Evolutionary conservation across 495 filamentous ascomycete species (phyloP).

Genomic region (Collariella sp.): DNA sequence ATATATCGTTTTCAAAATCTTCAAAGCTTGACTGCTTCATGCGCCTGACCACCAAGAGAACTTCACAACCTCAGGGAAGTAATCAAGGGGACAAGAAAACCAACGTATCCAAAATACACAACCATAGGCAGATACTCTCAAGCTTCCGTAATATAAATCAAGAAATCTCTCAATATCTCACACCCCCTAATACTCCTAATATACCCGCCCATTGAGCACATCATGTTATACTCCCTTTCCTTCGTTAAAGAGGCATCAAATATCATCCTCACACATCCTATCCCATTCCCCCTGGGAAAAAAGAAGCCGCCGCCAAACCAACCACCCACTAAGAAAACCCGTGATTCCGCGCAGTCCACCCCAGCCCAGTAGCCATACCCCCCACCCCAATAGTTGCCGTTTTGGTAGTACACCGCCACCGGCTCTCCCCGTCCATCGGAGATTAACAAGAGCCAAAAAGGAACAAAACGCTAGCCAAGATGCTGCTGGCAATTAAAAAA

Average conservation of each 20-base stretch:
- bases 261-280: not conserved
- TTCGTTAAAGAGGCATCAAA: conserved; percentile 1
- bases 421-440: no score
- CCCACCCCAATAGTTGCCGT: not conserved
- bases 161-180: no score
- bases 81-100: no score
- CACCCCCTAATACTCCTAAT: no score
- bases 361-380: not conserved
- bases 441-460: not conserved
- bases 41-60: no score
- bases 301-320: not conserved
- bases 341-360: not conserved
- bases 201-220: no score
- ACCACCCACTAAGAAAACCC: not conserved
- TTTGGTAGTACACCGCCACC: not conserved
- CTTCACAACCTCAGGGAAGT: no score
- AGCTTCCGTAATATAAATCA: no score
- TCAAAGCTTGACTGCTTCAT: no score
- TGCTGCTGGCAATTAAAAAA: not conserved
- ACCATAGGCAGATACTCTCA: no score
- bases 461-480: not conserved
- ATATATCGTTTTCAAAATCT: no score
- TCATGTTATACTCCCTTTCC: not conserved
- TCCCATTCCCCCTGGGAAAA: not conserved
- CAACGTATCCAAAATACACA: no score